Percentiles rank a stretch among this genome's conserved stretches.
Evolutionary conservation across 805 yeast genomes (phyloP).

Genomic region (Tetrapisispora pingtungensis): DNA sequence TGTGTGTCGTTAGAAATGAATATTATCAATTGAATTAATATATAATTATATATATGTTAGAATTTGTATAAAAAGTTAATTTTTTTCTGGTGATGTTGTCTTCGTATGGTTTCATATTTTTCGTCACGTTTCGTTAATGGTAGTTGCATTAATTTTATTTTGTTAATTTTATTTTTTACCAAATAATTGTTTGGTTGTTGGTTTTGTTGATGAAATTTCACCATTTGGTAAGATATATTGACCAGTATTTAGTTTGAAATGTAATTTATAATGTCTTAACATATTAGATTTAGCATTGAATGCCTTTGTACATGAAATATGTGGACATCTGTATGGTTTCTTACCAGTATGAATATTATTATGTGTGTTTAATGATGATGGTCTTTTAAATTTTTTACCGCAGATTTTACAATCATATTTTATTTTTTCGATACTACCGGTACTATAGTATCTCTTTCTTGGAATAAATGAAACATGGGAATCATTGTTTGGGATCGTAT

Average conservation of each 20-base stretch:
- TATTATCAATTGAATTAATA: neutral
- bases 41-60: neutral
- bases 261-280: slow-evolving; percentile 24
- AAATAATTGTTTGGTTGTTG: slow-evolving; percentile 13
- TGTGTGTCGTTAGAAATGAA: too few relatives aligned
- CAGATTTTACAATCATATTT: slow-evolving; percentile 55
- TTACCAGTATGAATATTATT: slow-evolving; percentile 79
- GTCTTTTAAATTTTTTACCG: slow-evolving; percentile 71
- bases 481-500: too few relatives aligned
- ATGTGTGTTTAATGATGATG: slow-evolving; percentile 80
- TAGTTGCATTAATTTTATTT: neutral
- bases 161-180: neutral
- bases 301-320: slow-evolving; percentile 51
- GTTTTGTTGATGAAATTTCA: slow-evolving; percentile 8
- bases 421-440: slow-evolving; percentile 3
- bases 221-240: slow-evolving; percentile 16
- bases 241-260: slow-evolving; percentile 15
- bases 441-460: slow-evolving; percentile 1
- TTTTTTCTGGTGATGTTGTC: neutral
- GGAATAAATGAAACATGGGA: neutral
- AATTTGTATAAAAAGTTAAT: neutral
- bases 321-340: slow-evolving; percentile 69
- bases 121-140: neutral
- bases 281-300: slow-evolving; percentile 35
- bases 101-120: neutral